A percentile compares a stretch with the other conserved stretches of the same genome.
Evolutionary conservation across 2,329 filamentous ascomycete species (phyloP).

Genomic region (Sclerotinia borealis): DNA sequence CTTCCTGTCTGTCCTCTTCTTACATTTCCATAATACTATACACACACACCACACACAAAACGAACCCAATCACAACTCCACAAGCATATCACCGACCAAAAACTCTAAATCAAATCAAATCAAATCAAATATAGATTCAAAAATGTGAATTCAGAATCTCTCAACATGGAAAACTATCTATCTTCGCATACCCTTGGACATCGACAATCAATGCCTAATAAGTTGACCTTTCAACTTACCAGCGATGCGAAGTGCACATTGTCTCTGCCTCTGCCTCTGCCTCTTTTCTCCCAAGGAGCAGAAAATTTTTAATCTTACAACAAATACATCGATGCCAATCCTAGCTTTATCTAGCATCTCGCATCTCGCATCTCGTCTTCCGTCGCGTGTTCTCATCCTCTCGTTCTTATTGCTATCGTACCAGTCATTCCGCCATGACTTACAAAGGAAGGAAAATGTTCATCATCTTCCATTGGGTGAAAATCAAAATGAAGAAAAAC

Average conservation of each 20-base stretch:
- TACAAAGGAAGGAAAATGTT: not conserved
- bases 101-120: not conserved
- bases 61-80: too few relatives aligned
- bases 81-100: not conserved
- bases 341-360: not conserved
- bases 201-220: too few relatives aligned
- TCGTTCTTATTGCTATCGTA: not conserved
- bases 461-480: not conserved
- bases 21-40: too few relatives aligned
- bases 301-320: slow-evolving; percentile 1
- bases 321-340: not conserved
- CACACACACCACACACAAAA: too few relatives aligned
- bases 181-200: slow-evolving; percentile 21
- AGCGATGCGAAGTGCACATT: too few relatives aligned
- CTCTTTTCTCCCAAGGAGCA: not conserved
- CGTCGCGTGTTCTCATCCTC: not conserved
- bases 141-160: not conserved
- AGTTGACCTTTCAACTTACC: too few relatives aligned
- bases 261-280: too few relatives aligned
- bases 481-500: not conserved
- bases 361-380: not conserved
- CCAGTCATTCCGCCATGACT: not conserved
- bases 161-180: slow-evolving; percentile 7
- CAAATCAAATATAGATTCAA: not conserved
- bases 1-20: too few relatives aligned